Percentiles rank a stretch among this genome's conserved stretches.
phyloP scores from a whole-genome alignment of 352 stramenopile species.

The Phytophthora fragariae region DNA sequence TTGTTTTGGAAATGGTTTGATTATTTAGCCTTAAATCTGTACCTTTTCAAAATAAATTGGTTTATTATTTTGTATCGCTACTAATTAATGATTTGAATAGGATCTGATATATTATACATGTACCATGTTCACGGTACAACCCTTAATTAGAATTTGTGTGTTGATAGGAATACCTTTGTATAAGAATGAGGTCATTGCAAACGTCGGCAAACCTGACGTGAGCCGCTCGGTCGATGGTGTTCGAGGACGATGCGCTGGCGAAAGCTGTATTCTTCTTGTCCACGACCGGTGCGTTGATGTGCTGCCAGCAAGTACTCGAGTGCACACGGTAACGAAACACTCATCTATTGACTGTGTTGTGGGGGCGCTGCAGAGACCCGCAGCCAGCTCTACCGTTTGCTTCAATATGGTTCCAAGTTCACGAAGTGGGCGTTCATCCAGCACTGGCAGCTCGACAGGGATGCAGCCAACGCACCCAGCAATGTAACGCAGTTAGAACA shows the following conservation, averaged over 20 bases:
- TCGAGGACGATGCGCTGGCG: slow-evolving; percentile 43
- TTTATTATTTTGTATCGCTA: too few relatives aligned
- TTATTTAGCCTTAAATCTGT: too few relatives aligned
- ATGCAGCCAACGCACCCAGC: not conserved
- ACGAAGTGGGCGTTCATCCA: slow-evolving; percentile 53
- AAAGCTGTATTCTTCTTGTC: slow-evolving; percentile 61
- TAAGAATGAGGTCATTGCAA: too few relatives aligned
- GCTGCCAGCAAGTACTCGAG: not conserved
- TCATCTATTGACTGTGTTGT: not conserved
- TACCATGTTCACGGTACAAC: too few relatives aligned
- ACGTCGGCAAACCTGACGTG: too few relatives aligned
- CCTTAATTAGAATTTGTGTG: too few relatives aligned
- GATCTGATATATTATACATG: too few relatives aligned
- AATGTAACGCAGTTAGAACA: not conserved
- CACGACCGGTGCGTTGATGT: slow-evolving; percentile 42
- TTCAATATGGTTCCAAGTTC: slow-evolving; percentile 72
- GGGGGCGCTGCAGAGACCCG: slow-evolving; percentile 52
- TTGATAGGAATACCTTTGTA: too few relatives aligned
- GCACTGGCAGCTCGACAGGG: slow-evolving; percentile 25
- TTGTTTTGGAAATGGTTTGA: too few relatives aligned
- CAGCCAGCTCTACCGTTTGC: slow-evolving; percentile 67
- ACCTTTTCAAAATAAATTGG: too few relatives aligned
- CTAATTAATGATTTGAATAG: too few relatives aligned
- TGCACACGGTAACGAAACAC: too few relatives aligned
- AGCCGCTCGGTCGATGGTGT: slow-evolving; percentile 15